Evolutionary conservation across 257 asterid genomes (phyloP), one percentile per base, ranked within the genome.

Genomic region (Ajuga chamaepitys): DNA sequence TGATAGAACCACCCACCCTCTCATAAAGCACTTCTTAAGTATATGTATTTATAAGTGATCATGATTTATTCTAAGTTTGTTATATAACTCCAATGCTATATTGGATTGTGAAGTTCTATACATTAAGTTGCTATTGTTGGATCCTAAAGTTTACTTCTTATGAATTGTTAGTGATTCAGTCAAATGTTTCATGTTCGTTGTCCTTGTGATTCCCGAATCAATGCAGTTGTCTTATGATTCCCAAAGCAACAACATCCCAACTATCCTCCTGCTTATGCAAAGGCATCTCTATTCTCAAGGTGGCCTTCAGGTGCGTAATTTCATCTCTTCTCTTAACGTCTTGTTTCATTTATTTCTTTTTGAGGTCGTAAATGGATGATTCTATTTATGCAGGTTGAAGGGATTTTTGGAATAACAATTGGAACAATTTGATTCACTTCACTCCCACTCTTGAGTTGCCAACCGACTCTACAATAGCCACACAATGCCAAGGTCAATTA

Each of bases 341-440:
- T 58, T n/a, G n/a, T n/a, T n/a, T n/a, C n/a, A n/a, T n/a, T n/a
- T n/a, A n/a, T n/a, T n/a, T n/a, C n/a, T n/a, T n/a, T n/a, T n/a
- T n/a, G n/a, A n/a, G n/a, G n/a, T n/a, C 10, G 45, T 7, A 38
- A 38, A 6, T 9, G 21, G 21, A 4, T n/a, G n/a, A n/a, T n/a
- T 44, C 16, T 44, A 12, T 44, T 7, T 44, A 5, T 44, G 4
- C 88, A 91, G 98, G 88, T 86, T 17, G 98, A 91, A 75, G 98
- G 98, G 53, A 88, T 91, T 67, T 91, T 91, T 78, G 81, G 98
- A 81, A 78, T 91, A 72, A 86, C 85, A 66, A 91, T 91, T 9
- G 98, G 80, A 66, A 86, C n/a, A n/a, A n/a, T n/a, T n/a, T n/a
- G n/a, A n/a, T n/a, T n/a, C n/a, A n/a, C n/a, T n/a, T n/a, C n/a